phyloP scores from a whole-genome alignment of 345 rosid species.

The Adansonia digitata region DNA sequence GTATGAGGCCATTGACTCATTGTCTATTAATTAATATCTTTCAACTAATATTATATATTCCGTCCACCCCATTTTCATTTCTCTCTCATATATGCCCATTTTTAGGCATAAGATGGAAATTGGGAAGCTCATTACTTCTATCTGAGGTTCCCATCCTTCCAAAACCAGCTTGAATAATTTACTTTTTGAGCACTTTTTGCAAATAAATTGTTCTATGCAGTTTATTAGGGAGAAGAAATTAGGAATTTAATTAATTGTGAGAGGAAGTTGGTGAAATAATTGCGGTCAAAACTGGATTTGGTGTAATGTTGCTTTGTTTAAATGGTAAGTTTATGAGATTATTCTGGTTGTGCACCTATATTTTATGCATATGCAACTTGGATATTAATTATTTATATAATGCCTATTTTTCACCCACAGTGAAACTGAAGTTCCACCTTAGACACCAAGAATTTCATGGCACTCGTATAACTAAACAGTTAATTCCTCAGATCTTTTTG shows the following conservation, averaged over 20 bases:
- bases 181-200: background rate
- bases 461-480: background rate
- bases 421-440: background rate
- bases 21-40: background rate
- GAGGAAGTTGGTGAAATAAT: conserved; percentile 11
- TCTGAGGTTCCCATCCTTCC: background rate
- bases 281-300: background rate
- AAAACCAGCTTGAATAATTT: background rate
- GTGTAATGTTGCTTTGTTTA: conserved; percentile 2
- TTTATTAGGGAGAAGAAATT: conserved; percentile 3
- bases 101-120: background rate
- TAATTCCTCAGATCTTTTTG: background rate
- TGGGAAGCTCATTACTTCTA: background rate
- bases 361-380: no score
- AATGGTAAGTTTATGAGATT: background rate
- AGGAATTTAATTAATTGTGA: background rate
- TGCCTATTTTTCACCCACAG: background rate
- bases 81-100: background rate
- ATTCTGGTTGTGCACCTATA: background rate
- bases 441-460: background rate
- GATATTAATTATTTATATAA: background rate
- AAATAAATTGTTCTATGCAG: background rate
- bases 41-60: background rate
- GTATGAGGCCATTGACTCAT: background rate
- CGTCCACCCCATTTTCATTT: no score